Conservation (phyloP, 2,329 filamentous ascomycete species). For the Clonostachys rhizophaga region DNA sequence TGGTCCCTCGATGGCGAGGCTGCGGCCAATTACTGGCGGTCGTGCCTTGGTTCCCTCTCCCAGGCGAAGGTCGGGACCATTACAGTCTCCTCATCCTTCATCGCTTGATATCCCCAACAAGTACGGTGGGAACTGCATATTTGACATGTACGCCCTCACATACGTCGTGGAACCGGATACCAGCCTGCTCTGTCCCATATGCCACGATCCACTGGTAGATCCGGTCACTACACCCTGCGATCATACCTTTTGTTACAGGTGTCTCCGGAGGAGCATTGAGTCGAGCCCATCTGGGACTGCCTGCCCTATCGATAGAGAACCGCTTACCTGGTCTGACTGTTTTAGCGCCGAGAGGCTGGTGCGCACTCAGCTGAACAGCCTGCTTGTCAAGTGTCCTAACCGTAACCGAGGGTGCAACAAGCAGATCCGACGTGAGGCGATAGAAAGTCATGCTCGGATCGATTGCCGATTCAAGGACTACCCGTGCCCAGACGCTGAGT, state of each 20-base stretch:
- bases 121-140: constrained; percentile 28
- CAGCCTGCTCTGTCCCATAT: constrained; percentile 49
- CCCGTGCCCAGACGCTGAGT: constrained; percentile 48
- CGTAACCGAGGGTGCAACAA: constrained; percentile 41
- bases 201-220: constrained; percentile 54
- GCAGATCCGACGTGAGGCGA: constrained; percentile 44
- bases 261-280: constrained; percentile 38
- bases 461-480: constrained; percentile 53
- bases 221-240: constrained; percentile 59
- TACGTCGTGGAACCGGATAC: constrained; percentile 38
- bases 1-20: constrained; percentile 3
- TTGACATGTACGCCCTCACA: constrained; percentile 39
- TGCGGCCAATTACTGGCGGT: constrained; percentile 8
- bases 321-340: constrained; percentile 29
- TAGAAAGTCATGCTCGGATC: constrained; percentile 50
- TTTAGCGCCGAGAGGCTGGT: constrained; percentile 41
- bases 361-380: constrained; percentile 54
- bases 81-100: constrained; percentile 26
- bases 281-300: constrained; percentile 31
- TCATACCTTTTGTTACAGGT: constrained; percentile 60
- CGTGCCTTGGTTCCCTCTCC: too few species aligned
- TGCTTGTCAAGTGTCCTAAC: constrained; percentile 56
- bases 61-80: constrained; percentile 10
- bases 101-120: constrained; percentile 30
- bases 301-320: constrained; percentile 56